Base-by-base conservation (phyloP, 768 basidiomycete species). In the Mycena epipterygia region DNA sequence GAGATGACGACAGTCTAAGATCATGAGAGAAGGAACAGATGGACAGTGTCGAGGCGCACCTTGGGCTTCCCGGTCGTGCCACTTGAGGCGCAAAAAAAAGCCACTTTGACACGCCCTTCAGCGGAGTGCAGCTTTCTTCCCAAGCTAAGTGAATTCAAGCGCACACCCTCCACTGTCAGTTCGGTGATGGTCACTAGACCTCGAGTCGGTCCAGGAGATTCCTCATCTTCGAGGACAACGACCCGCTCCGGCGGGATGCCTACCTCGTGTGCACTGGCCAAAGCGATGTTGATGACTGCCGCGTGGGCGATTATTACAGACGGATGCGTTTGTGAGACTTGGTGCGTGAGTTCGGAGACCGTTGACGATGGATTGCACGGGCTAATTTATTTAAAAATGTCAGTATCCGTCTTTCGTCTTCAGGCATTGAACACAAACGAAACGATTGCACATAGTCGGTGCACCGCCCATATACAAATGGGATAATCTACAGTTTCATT, bases 31-130 rank as follows among this genome's bases (percentile, higher is more conserved):
- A 13, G n/a, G 23, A 56, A 12, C 2, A 56, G 8, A 56, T 6
- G 35, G 14, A 29, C 25, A 29, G 14, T 12, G 46, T 17, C 23
- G 23, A 56, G 16, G 35, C 41, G n/a, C 44, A 81, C 83, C 82
- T 88, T 86, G 0, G 87, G 87, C 64, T 76, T 81, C 4, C 87
- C 87, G 2, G 87, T 88, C 1, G 87, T 88, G 27, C 87, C 87
- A 17, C 87, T 88, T 0, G 86, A 87, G 68, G 88, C 86, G 68
- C 80, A 82, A n/a, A 88, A 74, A 62, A 88, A 82, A 3, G 87
- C 87, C 17, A 88, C 69, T 73, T 85, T 88, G n/a, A 78, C 82
- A 75, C 79, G 87, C 23, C 78, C 86, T 76, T 88, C 87, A 1
- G 84, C 84, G 0, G 81, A 78, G 16, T 48, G 72, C 49, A 88